Evolutionary conservation across 1,284 basidiomycete genomes (phyloP).

Genomic region (Melampsora abietis-canadensis): DNA sequence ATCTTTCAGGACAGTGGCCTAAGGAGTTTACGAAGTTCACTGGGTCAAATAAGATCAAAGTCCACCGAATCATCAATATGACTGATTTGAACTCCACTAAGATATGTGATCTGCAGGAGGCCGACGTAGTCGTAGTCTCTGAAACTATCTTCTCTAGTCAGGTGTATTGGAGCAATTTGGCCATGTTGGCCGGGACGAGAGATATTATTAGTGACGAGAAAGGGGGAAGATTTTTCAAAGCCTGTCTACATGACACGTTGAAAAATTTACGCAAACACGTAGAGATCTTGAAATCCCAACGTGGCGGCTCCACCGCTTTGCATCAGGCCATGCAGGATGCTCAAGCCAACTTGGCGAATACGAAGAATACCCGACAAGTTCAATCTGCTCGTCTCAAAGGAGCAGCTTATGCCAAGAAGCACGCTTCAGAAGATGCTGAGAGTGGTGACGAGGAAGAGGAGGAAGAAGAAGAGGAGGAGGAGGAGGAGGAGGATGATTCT

Average conservation of each 20-base stretch:
- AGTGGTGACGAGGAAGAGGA: slow-evolving; percentile 10
- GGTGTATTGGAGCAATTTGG: slow-evolving; percentile 71
- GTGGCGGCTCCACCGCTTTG: slow-evolving; percentile 60
- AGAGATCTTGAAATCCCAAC: slow-evolving; percentile 63
- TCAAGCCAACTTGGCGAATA: slow-evolving; percentile 17
- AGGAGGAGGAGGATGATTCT: background rate
- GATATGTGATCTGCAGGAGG: slow-evolving; percentile 72
- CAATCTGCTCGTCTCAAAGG: slow-evolving; percentile 34
- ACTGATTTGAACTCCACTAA: slow-evolving; percentile 69
- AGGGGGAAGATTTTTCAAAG: slow-evolving; percentile 83
- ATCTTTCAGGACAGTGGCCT: slow-evolving; percentile 83
- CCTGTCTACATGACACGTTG: slow-evolving; percentile 66
- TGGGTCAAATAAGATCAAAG: slow-evolving; percentile 61
- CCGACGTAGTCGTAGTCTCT: slow-evolving; percentile 82
- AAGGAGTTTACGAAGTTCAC: slow-evolving; percentile 81
- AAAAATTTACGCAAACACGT: slow-evolving; percentile 65
- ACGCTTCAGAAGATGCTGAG: slow-evolving; percentile 7
- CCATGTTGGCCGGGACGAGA: slow-evolving; percentile 58
- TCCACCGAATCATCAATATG: slow-evolving; percentile 69
- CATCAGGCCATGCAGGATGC: slow-evolving; percentile 31
- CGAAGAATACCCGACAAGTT: slow-evolving; percentile 2
- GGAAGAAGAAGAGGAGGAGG: slow-evolving; percentile 19
- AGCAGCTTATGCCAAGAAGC: slow-evolving; percentile 37
- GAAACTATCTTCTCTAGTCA: slow-evolving; percentile 76
- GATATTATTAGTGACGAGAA: slow-evolving; percentile 52